Base-by-base conservation (phyloP, 139 green algal species). In the Edaphochlamys debaryana region DNA sequence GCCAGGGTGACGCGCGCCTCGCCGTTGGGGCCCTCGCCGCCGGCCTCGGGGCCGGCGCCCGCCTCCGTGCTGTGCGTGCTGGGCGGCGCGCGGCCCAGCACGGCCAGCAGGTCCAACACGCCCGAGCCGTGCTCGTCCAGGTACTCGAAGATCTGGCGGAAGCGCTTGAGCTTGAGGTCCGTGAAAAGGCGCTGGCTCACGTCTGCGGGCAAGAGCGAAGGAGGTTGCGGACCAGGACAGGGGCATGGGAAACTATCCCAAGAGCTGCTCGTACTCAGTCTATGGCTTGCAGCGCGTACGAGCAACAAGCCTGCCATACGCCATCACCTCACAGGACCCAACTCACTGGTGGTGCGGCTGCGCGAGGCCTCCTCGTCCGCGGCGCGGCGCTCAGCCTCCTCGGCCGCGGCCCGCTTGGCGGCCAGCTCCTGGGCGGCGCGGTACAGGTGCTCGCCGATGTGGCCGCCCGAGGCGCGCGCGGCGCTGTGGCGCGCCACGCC, bases 61-160 rank as follows among this genome's bases (percentile, higher is more conserved):
- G 36, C 20, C n/a, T n/a, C n/a, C n/a, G n/a, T n/a, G n/a, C n/a
- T n/a, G n/a, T n/a, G n/a, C n/a, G n/a, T n/a, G n/a, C n/a, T n/a
- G 7, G 75, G 41, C 30, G 75, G 75, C 13, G 40, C 62, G 36
- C 71, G 41, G 30, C 82, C 79, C 63, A 94, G 76, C 36, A 91
- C 64, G 7, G 74, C 87, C 71, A 92, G 69, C 52, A 95, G 79
- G 76, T 92, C 85, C 40, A 93, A 56, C 40, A 50, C 25, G 20
- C 19, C 56, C 56, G n/a, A 23, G 56, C 63, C 76, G 38, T 67
- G 79, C 58, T 70, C 72, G 71, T 90, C 89, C 64, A 97, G 89
- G 86, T 96, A 97, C 34, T 91, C 87, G 80, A 95, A 97, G 77
- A 97, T 93, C 87, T 95, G 91, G 2, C 71, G 75, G 81, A 97